A percentile compares a stretch with the other conserved stretches of the same genome.
Evolutionary conservation across 495 filamentous ascomycete genomes (phyloP).

Genomic region (Oidiodendron maius): DNA sequence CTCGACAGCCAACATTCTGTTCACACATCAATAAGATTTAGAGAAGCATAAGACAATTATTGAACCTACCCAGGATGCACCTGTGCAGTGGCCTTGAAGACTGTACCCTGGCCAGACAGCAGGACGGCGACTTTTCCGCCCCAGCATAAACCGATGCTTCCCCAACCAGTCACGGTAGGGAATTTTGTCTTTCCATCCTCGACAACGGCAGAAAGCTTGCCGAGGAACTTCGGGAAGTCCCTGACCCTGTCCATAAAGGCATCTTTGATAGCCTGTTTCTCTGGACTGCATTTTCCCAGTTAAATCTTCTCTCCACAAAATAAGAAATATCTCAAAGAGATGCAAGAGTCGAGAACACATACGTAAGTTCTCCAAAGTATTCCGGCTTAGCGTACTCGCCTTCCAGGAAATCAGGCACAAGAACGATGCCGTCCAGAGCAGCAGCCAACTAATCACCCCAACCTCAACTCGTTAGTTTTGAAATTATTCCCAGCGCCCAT

Average conservation of each 20-base stretch:
- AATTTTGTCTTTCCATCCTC: neutral
- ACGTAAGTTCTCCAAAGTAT: neutral
- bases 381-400: slow-evolving; percentile 17
- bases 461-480: too few relatives aligned
- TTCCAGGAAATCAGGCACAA: slow-evolving; percentile 42
- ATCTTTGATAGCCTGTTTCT: neutral
- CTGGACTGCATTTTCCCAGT: too few relatives aligned
- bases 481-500: too few relatives aligned
- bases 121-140: slow-evolving; percentile 19
- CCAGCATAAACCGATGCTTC: slow-evolving; percentile 43
- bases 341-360: neutral
- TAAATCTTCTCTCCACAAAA: too few relatives aligned
- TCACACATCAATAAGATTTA: neutral
- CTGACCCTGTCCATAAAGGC: neutral
- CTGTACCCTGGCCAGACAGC: slow-evolving; percentile 24
- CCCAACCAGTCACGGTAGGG: slow-evolving; percentile 22
- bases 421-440: slow-evolving; percentile 29
- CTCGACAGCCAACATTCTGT: slow-evolving; percentile 24
- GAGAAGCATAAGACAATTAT: neutral
- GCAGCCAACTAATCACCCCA: slow-evolving; percentile 38
- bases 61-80: slow-evolving; percentile 36
- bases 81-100: slow-evolving; percentile 41
- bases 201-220: neutral
- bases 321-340: too few relatives aligned
- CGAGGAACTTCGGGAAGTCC: neutral